Conservation (phyloP, 169 alveolate species). For the Eimeria falciformis region DNA sequence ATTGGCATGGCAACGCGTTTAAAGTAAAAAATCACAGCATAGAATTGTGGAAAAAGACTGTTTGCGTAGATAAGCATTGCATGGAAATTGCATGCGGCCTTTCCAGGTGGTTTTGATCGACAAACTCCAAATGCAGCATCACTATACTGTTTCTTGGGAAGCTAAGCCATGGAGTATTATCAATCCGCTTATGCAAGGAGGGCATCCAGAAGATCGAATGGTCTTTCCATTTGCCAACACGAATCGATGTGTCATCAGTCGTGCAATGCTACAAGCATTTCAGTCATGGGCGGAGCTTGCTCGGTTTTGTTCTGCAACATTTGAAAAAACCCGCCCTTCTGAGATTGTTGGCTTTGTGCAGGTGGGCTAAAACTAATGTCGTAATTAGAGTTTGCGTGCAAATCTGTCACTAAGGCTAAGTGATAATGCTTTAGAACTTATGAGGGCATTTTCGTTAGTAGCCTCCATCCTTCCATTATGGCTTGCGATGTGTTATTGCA, state of each 20-base stretch:
- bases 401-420: too few relatives aligned
- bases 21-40: too few relatives aligned
- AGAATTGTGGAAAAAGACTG: not conserved
- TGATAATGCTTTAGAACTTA: too few relatives aligned
- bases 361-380: not conserved
- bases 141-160: slow-evolving; percentile 50
- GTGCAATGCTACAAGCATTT: not conserved
- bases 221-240: slow-evolving; percentile 53
- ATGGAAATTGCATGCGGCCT: not conserved
- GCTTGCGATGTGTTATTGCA: slow-evolving; percentile 2
- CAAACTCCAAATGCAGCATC: slow-evolving; percentile 11
- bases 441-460: too few relatives aligned
- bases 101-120: slow-evolving; percentile 50
- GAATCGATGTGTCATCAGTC: slow-evolving; percentile 23
- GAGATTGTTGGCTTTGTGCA: slow-evolving; percentile 44
- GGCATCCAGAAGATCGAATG: slow-evolving; percentile 62
- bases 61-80: not conserved
- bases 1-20: too few relatives aligned
- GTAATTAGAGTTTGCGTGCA: too few relatives aligned
- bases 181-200: slow-evolving; percentile 39
- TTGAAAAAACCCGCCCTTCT: slow-evolving; percentile 30
- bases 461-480: not conserved
- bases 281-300: slow-evolving; percentile 50
- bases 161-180: slow-evolving; percentile 11
- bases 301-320: slow-evolving; percentile 53